Base-by-base conservation (phyloP, 2,329 filamentous ascomycete species). In the Alternaria brassicae region DNA sequence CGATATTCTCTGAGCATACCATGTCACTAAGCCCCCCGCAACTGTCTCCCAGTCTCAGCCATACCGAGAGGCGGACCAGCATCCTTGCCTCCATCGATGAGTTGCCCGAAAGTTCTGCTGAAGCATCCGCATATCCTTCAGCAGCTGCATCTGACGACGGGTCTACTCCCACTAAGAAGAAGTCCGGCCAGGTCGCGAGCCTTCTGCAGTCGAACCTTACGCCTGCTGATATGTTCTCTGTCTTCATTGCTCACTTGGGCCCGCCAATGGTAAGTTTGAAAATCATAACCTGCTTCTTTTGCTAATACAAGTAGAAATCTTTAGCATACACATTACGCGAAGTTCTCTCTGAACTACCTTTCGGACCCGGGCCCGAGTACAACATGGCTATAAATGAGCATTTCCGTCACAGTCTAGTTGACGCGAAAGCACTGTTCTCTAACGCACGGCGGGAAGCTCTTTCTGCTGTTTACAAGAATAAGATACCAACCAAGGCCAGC, bases 301-400 rank as follows among this genome's bases (percentile, higher is more conserved):
- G 15, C 69, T 73, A 64, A 78, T 54, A 40, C 37, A 37, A 25
- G 4, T 55, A 85, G 83, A 96, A 97, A 77, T 97, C 94, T 0
- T 81, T 99, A n/a, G 92, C 92, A 3, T 95, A 91, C 69, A 98
- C 95, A 0, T 79, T 99, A 37, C 92, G 92, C 10, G 90, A 96
- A 73, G 93, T 96, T 9, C 86, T 99, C 7, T 89, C 92, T 53
- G 93, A 97, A 62, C 85, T 96, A 1, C 92, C 93, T 0, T 98
- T 96, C 77, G 88, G 88, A 5, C 81, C 86, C 12, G 84, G 85
- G 1, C 87, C 90, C 0, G 83, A 88, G 27, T 88, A 88, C 61
- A 82, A 86, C 34, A 90, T 98, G 58, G 85, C 83, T 1, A 85
- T 95, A 49, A 93, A 96, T 70, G 88, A 89, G 50, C 89, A 92